These are phyloP conservation scores for Cryptococcus maquisensis DNA, from an alignment of 1,284 basidiomycete species.

Conservation along the genomic window DNA sequence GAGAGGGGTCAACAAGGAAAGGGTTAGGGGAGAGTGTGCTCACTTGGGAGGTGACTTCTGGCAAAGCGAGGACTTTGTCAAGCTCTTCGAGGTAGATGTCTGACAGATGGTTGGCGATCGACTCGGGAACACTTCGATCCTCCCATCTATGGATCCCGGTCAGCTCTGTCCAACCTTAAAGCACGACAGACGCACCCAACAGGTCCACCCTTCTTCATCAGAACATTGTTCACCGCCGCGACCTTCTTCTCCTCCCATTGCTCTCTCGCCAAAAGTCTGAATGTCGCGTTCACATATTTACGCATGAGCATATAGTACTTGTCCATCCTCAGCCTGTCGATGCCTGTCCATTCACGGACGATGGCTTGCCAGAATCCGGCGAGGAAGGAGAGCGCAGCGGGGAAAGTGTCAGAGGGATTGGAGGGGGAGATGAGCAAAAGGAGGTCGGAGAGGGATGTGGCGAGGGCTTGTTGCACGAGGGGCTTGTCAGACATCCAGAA, in stretches of 20 bases:
- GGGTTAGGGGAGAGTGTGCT: slow-evolving; percentile 5
- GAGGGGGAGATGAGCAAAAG: slow-evolving; percentile 61
- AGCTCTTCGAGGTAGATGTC: slow-evolving; percentile 92
- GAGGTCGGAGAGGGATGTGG: slow-evolving; percentile 76
- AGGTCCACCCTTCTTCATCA: slow-evolving; percentile 63
- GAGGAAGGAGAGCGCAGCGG: slow-evolving; percentile 69
- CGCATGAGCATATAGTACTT: slow-evolving; percentile 96
- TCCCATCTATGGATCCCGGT: slow-evolving; percentile 54
- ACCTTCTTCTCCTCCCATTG: slow-evolving; percentile 63
- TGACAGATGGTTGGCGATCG: slow-evolving; percentile 76
- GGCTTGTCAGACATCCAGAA: slow-evolving; percentile 99
- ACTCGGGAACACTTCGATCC: slow-evolving; percentile 69
- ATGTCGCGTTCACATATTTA: slow-evolving; percentile 78
- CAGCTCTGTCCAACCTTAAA: background rate
- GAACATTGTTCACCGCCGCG: slow-evolving; percentile 62
- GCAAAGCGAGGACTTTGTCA: slow-evolving; percentile 60
- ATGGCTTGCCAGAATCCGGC: slow-evolving; percentile 86
- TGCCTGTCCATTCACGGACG: slow-evolving; percentile 84
- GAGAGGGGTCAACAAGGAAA: background rate
- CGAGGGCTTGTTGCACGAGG: slow-evolving; percentile 87
- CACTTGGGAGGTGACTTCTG: slow-evolving; percentile 34
- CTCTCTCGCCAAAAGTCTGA: slow-evolving; percentile 67
- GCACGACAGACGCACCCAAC: slow-evolving; percentile 59
- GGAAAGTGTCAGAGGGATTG: slow-evolving; percentile 22
- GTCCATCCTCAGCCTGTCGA: slow-evolving; percentile 87